Base-by-base conservation (phyloP, 805 yeast genomes). In the Pichia thaimueangensis region DNA sequence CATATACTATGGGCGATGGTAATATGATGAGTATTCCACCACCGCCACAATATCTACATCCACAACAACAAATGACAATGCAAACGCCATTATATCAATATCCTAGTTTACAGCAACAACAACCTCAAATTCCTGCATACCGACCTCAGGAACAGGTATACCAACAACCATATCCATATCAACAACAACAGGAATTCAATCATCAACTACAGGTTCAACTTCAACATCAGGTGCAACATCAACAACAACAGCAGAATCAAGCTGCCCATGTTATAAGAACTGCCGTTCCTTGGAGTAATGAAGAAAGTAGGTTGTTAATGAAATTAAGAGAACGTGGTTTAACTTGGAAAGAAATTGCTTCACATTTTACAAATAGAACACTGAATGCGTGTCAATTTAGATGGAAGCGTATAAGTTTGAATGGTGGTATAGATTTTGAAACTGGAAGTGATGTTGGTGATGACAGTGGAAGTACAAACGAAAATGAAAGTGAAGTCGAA, bases 351-450 rank as follows among this genome's bases (percentile, higher is more conserved):
- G 43, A 43, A 39, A 43, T 43, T 19, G 27, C 46, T 2, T 22
- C 37, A 13, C 27, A 30, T 12, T 43, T 43, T 21, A 12, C 35
- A 12, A 39, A 34, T 23, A 21, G 46, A 15, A 43, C 46, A 11
- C n/a, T 43, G 9, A 43, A 43, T 30, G 46, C 46, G 12, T 43
- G 46, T 35, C 46, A 43, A 24, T 43, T 43, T 30, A 43, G 42
- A 38, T 43, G 46, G 46, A 43, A 42, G 16, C 24, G 45, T 4
- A 27, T 42, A 3, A 42, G 31, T 22, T 9, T 42, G 27, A 42
- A 42, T 23, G 41, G 41, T 16, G 41, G 37, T 11, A 27, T 42
- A 16, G 37, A 27, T 8, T 15, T 9, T 5, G 45, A 42, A 17
- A n/a, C n/a, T n/a, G n/a, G n/a, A n/a, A n/a, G n/a, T n/a, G n/a